Percentiles rank a stretch among this genome's conserved stretches.
Conservation (phyloP, 257 asterid genomes). For the Salvia hispanica region DNA sequence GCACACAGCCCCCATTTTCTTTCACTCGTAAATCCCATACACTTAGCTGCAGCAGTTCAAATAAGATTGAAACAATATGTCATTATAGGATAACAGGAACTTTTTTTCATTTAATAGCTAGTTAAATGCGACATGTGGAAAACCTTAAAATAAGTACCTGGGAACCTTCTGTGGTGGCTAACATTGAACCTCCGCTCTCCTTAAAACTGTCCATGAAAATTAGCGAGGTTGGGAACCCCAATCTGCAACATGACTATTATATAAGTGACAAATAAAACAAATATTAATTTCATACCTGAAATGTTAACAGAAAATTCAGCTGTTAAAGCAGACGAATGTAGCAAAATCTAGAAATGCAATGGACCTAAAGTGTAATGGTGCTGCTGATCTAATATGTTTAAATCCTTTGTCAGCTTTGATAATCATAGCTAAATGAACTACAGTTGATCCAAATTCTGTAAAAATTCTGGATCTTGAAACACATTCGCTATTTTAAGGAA, state of each 20-base stretch:
- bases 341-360: neutral
- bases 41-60: slow-evolving; percentile 56
- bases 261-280: slow-evolving; percentile 24
- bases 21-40: slow-evolving; percentile 88
- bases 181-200: slow-evolving; percentile 57
- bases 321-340: neutral
- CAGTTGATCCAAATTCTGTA: too few species aligned
- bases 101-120: neutral
- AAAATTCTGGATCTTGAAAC: too few species aligned
- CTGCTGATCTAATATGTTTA: too few species aligned
- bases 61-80: slow-evolving; percentile 9
- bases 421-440: too few species aligned
- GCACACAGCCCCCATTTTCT: slow-evolving; percentile 93
- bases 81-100: slow-evolving; percentile 4
- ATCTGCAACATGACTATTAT: slow-evolving; percentile 47
- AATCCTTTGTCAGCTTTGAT: too few species aligned
- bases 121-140: slow-evolving; percentile 19
- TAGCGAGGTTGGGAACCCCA: slow-evolving; percentile 81
- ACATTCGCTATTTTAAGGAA: too few species aligned
- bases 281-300: slow-evolving; percentile 13
- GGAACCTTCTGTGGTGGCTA: slow-evolving; percentile 88
- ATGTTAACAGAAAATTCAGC: slow-evolving; percentile 8
- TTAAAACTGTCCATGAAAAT: slow-evolving; percentile 54
- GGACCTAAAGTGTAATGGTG: neutral
- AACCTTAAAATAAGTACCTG: slow-evolving; percentile 52